Evolutionary conservation across 164 flowering plant species (phyloP), one percentile per base, ranked within the genome.

Genomic region (Paratinospora sagittata): DNA sequence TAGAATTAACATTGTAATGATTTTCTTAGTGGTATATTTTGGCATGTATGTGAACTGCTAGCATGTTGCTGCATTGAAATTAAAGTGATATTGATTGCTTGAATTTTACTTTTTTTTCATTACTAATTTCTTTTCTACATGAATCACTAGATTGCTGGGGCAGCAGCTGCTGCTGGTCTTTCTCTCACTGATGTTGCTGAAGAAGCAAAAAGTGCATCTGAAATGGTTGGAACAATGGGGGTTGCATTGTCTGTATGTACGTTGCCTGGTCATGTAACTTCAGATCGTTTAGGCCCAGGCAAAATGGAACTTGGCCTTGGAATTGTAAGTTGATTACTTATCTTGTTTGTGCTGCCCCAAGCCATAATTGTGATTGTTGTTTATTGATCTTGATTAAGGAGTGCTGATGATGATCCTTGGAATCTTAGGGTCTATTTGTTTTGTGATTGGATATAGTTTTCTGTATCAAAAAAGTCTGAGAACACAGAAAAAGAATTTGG

Each of bases 301-400:
- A 95, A 90, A 80, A 95, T 95, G 92, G 98, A 95, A 83, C 91
- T 95, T 75, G 98, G 98, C 72, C 97, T 95, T 78, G 97, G 97
- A 80, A 89, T 95, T 77, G 97, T 95, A 83, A 83, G 96, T 77
- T 41, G n/a, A 37, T 27, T 17, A 39, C 19, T 66, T 27, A 45
- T 37, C 68, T n/a, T 23, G 8, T 24, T 57, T 14, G 39, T 73
- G 43, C 61, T 37, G 61, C 24, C 62, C 69, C 52, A 65, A 27
- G 43, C 49, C 11, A 49, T 14, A n/a, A 27, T 27, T 58, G 75
- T 41, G 37, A 21, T 14, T 66, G 14, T 39, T 65, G 33, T 14
- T 57, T 17, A 49, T 4, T 33, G 21, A 5, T 45, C 21, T 64
- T 71, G n/a, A 27, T 47, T 33, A 10, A 63, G 14, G 8, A 37